Evolutionary conservation across 2,329 filamentous ascomycete species (phyloP), one percentile per base, ranked within the genome.

Genomic region (Colletotrichum sp.): DNA sequence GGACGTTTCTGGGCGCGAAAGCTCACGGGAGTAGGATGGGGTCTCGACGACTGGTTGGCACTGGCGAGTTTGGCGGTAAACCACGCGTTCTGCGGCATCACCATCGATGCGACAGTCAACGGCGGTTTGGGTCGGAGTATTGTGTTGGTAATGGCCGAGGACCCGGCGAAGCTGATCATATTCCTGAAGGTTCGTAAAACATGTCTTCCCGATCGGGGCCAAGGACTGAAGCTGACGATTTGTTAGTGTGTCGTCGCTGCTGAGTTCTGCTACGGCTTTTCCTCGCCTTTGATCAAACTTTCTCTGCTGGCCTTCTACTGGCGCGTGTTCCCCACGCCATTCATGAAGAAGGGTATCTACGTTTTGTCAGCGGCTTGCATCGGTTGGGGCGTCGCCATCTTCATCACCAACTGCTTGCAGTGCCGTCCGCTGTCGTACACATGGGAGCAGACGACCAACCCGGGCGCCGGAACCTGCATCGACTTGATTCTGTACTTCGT

Each of bases 211-310:
- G n/a, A 34, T 7, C 10, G 10, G 2, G 5, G 6, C 18, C 55
- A 30, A 55, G 13, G 13, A 34, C 16, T 13, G 16, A 57, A 6
- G 30, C 59, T 71, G 16, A 71, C n/a, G 1, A 16, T 55, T 6
- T 13, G 6, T 2, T 12, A 72, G 69, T 72, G 57, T 61, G 39
- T 61, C 16, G 66, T 69, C n/a, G 57, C 52, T 14, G 72, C 73
- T 66, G 71, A 77, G 67, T 76, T 73, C 57, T 77, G 66, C 61
- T 76, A 72, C 34, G 73, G 64, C 26, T 64, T 63, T 26, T 63
- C 55, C 9, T 67, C 69, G 7, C 69, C 61, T 7, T 34, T 72
- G 48, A 60, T 67, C 21, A 72, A 72, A 26, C 48, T 72, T 4
- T 72, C 69, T n/a, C 30, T 72, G n/a, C 7, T 67, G 48, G 69